Conservation (phyloP, 495 filamentous ascomycete species). For the Viridothelium virens region DNA sequence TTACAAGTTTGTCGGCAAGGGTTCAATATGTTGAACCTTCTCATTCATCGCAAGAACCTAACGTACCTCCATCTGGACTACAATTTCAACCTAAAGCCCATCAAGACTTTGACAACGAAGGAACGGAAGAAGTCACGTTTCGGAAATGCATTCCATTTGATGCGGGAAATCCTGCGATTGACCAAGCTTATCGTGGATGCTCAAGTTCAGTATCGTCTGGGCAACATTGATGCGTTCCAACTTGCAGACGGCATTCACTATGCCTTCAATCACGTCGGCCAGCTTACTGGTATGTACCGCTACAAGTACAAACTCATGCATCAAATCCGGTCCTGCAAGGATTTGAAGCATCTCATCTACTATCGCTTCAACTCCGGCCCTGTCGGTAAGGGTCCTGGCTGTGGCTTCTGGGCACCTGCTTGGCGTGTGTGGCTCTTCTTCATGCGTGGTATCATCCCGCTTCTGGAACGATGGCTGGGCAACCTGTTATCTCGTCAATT, state of each 20-base stretch:
- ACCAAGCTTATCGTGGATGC: slow-evolving; percentile 98
- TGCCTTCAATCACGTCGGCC: slow-evolving; percentile 98
- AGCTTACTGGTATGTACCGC: slow-evolving; percentile 98
- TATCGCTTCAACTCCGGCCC: slow-evolving; percentile 98
- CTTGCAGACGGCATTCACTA: slow-evolving; percentile 97
- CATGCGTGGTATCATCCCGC: slow-evolving; percentile 95
- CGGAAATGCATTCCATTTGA: slow-evolving; percentile 98
- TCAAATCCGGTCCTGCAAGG: slow-evolving; percentile 98
- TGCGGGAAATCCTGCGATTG: slow-evolving; percentile 96
- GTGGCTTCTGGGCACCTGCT: slow-evolving; percentile 98
- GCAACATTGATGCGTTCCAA: slow-evolving; percentile 98
- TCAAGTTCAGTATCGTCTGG: slow-evolving; percentile 94
- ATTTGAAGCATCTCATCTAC: slow-evolving; percentile 98
- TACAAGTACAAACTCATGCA: slow-evolving; percentile 99
- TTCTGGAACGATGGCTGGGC: slow-evolving; percentile 95
- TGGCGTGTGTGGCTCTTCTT: slow-evolving; percentile 99
- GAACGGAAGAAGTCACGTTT: slow-evolving; percentile 99
- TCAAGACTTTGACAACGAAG: slow-evolving; percentile 98
- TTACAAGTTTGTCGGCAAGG: slow-evolving; percentile 97
- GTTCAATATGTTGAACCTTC: slow-evolving; percentile 97
- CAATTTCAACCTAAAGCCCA: slow-evolving; percentile 99
- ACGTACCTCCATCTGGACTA: slow-evolving; percentile 99
- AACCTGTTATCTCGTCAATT: slow-evolving; percentile 96
- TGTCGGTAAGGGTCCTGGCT: slow-evolving; percentile 95
- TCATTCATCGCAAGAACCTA: slow-evolving; percentile 97